Evolutionary conservation across 2,329 filamentous ascomycete genomes (phyloP).

Genomic region (Orbilia ellipsospora): DNA sequence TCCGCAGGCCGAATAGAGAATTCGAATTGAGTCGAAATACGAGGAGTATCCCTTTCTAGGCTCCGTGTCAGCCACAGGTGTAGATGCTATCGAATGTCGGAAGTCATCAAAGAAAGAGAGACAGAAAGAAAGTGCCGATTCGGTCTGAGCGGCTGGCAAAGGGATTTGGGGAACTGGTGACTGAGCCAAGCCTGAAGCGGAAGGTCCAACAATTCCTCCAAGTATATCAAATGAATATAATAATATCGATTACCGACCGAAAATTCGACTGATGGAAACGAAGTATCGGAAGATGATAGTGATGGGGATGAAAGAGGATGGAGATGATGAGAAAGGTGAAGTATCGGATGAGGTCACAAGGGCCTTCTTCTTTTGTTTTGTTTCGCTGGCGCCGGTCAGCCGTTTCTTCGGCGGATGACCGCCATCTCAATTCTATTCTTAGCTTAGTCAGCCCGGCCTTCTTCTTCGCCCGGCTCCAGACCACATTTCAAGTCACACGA

Average conservation of each 20-base stretch:
- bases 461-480: too few species aligned
- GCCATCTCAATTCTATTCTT: too few species aligned
- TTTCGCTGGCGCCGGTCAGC: too few species aligned
- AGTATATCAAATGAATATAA: not conserved
- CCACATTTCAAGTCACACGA: too few species aligned
- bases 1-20: too few species aligned
- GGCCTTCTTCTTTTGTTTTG: too few species aligned
- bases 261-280: not conserved
- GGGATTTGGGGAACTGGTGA: constrained; percentile 7
- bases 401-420: too few species aligned
- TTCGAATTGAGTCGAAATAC: too few species aligned
- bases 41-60: too few species aligned
- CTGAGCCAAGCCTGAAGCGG: constrained; percentile 17
- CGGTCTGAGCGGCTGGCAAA: constrained; percentile 20
- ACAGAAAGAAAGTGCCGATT: constrained; percentile 11
- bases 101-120: constrained; percentile 38
- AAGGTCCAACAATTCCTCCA: constrained; percentile 27
- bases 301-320: not conserved
- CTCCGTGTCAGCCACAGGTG: too few species aligned
- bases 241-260: constrained; percentile 1
- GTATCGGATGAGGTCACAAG: too few species aligned
- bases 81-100: constrained; percentile 18
- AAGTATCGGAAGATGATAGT: not conserved
- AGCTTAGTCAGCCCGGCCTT: too few species aligned
- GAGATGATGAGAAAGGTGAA: not conserved